Conservation (phyloP, 305 asterid species). For the Stenogyne calaminthoides region DNA sequence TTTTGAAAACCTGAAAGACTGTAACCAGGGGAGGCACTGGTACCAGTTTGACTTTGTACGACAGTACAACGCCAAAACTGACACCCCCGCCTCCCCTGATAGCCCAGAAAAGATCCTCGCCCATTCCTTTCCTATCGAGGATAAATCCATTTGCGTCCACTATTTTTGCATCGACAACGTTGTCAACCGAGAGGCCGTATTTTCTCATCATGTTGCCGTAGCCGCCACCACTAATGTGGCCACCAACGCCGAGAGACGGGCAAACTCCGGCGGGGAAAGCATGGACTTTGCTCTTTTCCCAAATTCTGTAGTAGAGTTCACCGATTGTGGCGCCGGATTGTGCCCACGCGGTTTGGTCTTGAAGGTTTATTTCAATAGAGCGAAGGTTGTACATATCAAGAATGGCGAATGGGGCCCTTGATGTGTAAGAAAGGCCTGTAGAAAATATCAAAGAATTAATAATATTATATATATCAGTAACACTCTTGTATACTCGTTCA, state of each 20-base stretch:
- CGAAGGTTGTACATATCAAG: constrained; percentile 40
- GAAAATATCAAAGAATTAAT: too few species aligned
- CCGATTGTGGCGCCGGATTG: constrained; percentile 40
- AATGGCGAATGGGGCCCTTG: constrained; percentile 22
- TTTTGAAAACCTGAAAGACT: constrained; percentile 26
- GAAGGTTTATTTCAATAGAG: constrained; percentile 9
- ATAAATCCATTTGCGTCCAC: constrained; percentile 33
- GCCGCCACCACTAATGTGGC: constrained; percentile 49
- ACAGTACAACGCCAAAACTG: constrained; percentile 42
- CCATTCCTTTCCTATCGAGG: constrained; percentile 43
- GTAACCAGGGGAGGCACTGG: constrained; percentile 38
- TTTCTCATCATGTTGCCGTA: constrained; percentile 42
- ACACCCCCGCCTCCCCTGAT: constrained; percentile 48
- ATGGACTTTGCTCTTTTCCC: constrained; percentile 27
- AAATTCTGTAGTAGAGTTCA: constrained; percentile 37
- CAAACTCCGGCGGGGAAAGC: constrained; percentile 50
- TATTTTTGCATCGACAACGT: constrained; percentile 41
- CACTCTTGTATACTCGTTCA: too few species aligned
- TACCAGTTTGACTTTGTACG: constrained; percentile 44
- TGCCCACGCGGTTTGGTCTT: constrained; percentile 36
- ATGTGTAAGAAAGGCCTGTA: background rate
- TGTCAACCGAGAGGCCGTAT: constrained; percentile 43
- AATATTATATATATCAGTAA: too few species aligned
- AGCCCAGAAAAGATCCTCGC: constrained; percentile 56
- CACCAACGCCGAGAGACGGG: constrained; percentile 46